Evolutionary conservation across 176 grass and related monocot species (phyloP).

Genomic region (Urochloa ruziziensis): DNA sequence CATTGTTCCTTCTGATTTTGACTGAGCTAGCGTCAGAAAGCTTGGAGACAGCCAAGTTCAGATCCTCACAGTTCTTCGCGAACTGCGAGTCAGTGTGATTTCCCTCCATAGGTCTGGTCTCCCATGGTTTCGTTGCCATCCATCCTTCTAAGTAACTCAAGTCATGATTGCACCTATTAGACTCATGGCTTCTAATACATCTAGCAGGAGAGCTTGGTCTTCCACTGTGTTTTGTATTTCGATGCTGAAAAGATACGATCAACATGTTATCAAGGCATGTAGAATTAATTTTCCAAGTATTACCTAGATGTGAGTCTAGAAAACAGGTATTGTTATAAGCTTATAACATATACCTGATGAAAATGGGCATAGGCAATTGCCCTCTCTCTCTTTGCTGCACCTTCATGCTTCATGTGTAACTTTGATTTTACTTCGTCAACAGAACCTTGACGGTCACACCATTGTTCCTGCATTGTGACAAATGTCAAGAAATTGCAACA

Average conservation of each 20-base stretch:
- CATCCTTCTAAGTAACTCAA: conserved; percentile 63
- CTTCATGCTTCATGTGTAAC: conserved; percentile 68
- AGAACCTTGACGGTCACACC: conserved; percentile 69
- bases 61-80: conserved; percentile 36
- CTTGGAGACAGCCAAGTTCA: conserved; percentile 25
- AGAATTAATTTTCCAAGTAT: neutral
- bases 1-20: conserved; percentile 58
- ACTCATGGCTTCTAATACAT: conserved; percentile 36
- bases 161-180: conserved; percentile 25
- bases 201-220: conserved; percentile 48
- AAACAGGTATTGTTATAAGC: neutral
- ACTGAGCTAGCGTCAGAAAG: conserved; percentile 30
- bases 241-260: conserved; percentile 36
- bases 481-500: neutral
- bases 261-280: neutral
- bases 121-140: conserved; percentile 85
- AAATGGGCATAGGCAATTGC: conserved; percentile 66
- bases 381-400: conserved; percentile 66
- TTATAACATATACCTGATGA: conserved; percentile 54
- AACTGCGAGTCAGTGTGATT: conserved; percentile 10
- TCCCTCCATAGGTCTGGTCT: conserved; percentile 42
- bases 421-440: conserved; percentile 61
- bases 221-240: conserved; percentile 37
- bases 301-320: neutral
- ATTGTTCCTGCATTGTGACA: conserved; percentile 50